A percentile compares a stretch with the other conserved stretches of the same genome.
Conservation (phyloP, 345 rosid species). For the Bruguiera parviflora region DNA sequence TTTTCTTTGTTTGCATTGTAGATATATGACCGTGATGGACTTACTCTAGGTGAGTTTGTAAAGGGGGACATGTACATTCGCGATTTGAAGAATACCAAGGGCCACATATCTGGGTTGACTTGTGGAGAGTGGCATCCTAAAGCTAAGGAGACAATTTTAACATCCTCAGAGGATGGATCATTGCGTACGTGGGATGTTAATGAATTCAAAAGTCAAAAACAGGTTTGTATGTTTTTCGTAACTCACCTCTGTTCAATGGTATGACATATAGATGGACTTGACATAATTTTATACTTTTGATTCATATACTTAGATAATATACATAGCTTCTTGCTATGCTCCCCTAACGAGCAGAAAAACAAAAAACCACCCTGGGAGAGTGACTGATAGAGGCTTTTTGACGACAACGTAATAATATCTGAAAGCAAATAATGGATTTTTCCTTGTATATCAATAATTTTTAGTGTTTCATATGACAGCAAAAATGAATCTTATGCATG, state of each 20-base stretch:
- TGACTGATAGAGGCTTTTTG: no score
- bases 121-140: constrained; percentile 96
- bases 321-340: no score
- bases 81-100: constrained; percentile 94
- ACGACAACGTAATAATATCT: no score
- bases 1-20: constrained; percentile 24
- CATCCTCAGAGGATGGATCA: constrained; percentile 97
- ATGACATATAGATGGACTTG: neutral
- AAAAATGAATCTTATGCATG: neutral
- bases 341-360: no score
- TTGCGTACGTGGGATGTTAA: constrained; percentile 97
- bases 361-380: no score
- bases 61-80: constrained; percentile 99
- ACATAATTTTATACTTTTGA: no score
- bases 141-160: constrained; percentile 74
- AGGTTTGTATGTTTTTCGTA: constrained; percentile 37
- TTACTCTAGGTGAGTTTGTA: constrained; percentile 88
- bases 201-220: constrained; percentile 89
- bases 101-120: constrained; percentile 90
- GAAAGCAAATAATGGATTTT: no score
- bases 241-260: neutral
- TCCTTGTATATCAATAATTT: no score
- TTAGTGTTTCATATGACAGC: no score
- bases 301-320: no score
- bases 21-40: constrained; percentile 98